These are phyloP conservation scores for Microstegium vimineum DNA, from an alignment of 176 grass and related monocot species.

Conservation along the genomic window DNA sequence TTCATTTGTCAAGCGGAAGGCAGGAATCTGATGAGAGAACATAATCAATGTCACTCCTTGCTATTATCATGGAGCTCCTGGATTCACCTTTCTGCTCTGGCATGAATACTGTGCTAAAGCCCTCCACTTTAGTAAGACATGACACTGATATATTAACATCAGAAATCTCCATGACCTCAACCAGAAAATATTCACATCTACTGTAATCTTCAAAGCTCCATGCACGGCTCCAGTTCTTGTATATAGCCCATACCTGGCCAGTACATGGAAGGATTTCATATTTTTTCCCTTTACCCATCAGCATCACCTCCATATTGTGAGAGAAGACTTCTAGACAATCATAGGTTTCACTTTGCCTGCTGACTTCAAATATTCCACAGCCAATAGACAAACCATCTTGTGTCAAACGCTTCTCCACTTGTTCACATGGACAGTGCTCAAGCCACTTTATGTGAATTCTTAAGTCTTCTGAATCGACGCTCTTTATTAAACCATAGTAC, in stretches of 20 bases:
- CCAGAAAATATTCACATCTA: slow-evolving; percentile 48
- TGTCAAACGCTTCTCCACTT: slow-evolving; percentile 36
- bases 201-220: slow-evolving; percentile 47
- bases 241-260: slow-evolving; percentile 71
- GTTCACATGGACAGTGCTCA: slow-evolving; percentile 29
- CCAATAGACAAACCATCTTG: slow-evolving; percentile 26
- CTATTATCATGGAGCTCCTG: slow-evolving; percentile 16
- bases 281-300: slow-evolving; percentile 22
- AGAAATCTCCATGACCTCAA: slow-evolving; percentile 32
- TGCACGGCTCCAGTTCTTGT: slow-evolving; percentile 47
- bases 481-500: slow-evolving; percentile 49
- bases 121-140: slow-evolving; percentile 47
- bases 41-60: slow-evolving; percentile 36
- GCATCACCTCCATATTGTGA: slow-evolving; percentile 31
- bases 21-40: slow-evolving; percentile 73
- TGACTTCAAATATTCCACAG: slow-evolving; percentile 51
- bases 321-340: slow-evolving; percentile 41
- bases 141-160: slow-evolving; percentile 8
- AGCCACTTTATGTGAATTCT: slow-evolving; percentile 57
- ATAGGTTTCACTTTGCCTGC: background rate
- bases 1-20: slow-evolving; percentile 36
- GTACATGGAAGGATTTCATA: slow-evolving; percentile 43
- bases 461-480: slow-evolving; percentile 14
- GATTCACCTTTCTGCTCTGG: slow-evolving; percentile 26
- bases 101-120: slow-evolving; percentile 46